Conservation (phyloP, 139 green algal genomes). For the Raphidocelis subcapitata region DNA sequence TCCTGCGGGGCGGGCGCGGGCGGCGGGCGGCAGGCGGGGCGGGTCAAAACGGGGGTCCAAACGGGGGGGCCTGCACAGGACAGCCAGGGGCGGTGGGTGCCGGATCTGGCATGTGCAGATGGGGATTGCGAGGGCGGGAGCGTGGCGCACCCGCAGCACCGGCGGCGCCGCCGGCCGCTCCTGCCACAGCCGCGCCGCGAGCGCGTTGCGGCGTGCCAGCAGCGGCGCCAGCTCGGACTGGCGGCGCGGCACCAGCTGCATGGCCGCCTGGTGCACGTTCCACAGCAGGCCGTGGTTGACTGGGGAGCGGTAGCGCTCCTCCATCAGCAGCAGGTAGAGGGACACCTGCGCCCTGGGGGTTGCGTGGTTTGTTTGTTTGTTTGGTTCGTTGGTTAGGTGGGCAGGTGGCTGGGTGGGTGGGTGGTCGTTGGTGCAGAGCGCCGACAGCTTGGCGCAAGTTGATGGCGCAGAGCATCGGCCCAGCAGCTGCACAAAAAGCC, state of each 20-base stretch:
- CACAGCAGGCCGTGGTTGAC: conserved; percentile 67
- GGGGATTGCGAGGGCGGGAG: not conserved
- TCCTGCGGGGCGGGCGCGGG: not conserved
- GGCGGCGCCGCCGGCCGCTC: conserved; percentile 11
- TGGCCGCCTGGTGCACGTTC: conserved; percentile 45
- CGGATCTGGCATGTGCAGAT: too few relatives aligned
- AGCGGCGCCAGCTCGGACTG: conserved; percentile 56
- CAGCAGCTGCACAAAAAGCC: too few relatives aligned
- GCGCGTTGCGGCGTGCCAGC: conserved; percentile 54
- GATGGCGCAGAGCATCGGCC: too few relatives aligned
- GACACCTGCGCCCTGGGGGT: conserved; percentile 59
- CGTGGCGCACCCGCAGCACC: conserved; percentile 13
- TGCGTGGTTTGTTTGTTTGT: not conserved
- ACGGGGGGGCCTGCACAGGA: too few relatives aligned
- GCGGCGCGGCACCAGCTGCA: conserved; percentile 15
- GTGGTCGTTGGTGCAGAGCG: too few relatives aligned
- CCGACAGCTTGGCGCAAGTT: too few relatives aligned
- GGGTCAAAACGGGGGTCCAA: too few relatives aligned
- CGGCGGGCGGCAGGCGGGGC: conserved; percentile 40
- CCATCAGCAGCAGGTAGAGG: conserved; percentile 84
- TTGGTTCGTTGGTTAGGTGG: too few relatives aligned
- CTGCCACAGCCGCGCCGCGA: conserved; percentile 60
- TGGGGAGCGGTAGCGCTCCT: conserved; percentile 66
- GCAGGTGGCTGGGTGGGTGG: too few relatives aligned
- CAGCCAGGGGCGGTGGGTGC: too few relatives aligned